These are phyloP conservation scores for Crithidia thermophila DNA, from an alignment of 208 protist species.

Conservation along the genomic window DNA sequence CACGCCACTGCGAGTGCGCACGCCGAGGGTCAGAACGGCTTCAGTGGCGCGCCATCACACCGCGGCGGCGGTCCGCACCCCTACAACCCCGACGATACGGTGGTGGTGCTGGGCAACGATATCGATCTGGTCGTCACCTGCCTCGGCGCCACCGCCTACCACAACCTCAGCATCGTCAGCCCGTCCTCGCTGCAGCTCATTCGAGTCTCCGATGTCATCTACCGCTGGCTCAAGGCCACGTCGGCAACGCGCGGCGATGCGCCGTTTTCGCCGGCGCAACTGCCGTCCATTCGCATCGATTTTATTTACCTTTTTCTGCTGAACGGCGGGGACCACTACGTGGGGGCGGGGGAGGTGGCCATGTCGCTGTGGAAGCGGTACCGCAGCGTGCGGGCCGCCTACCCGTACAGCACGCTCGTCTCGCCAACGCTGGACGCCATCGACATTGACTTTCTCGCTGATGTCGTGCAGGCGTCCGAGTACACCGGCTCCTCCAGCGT, in stretches of 20 bases:
- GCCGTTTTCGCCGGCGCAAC: constrained; percentile 39
- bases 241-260: constrained; percentile 39
- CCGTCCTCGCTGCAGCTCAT: constrained; percentile 85
- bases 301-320: constrained; percentile 88
- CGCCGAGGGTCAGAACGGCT: background rate
- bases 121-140: constrained; percentile 88
- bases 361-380: constrained; percentile 78
- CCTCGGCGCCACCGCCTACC: constrained; percentile 78
- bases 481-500: constrained; percentile 57
- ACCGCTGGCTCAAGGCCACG: constrained; percentile 73
- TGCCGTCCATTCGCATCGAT: constrained; percentile 81
- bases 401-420: constrained; percentile 60
- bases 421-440: constrained; percentile 44
- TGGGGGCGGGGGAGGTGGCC: constrained; percentile 79
- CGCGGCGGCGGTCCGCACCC: background rate
- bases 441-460: constrained; percentile 67
- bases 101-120: constrained; percentile 83
- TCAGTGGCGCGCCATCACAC: background rate
- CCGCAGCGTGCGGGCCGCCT: constrained; percentile 59
- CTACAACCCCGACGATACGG: constrained; percentile 72
- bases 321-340: constrained; percentile 89
- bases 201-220: constrained; percentile 71
- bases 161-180: constrained; percentile 80
- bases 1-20: background rate
- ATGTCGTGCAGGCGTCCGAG: constrained; percentile 63